A percentile compares a stretch with the other conserved stretches of the same genome.
Conservation (phyloP, 306 rosid genomes). For the Dryas drummondii region DNA sequence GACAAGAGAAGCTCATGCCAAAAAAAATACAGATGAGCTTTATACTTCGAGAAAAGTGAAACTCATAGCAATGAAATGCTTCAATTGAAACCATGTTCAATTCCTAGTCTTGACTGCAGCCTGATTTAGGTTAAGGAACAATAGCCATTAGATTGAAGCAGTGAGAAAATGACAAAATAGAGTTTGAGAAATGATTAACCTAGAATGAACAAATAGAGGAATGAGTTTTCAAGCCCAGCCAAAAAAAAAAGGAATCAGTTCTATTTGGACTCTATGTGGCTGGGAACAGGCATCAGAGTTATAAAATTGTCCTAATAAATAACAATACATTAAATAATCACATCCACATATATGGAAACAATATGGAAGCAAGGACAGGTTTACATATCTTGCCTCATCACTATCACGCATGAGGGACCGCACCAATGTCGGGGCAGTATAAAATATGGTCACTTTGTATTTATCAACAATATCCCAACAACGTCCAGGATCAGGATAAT, state of each 20-base stretch:
- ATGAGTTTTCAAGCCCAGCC: neutral
- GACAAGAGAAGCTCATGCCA: neutral
- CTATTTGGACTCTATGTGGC: neutral
- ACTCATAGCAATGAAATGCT: neutral
- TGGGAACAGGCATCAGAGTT: neutral
- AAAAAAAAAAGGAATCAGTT: neutral
- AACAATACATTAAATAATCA: slow-evolving; percentile 20
- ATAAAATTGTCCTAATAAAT: neutral
- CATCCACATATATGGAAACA: slow-evolving; percentile 1
- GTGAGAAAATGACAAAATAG: neutral
- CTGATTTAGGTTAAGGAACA: neutral
- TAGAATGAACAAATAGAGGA: slow-evolving; percentile 1
- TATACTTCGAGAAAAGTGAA: slow-evolving; percentile 6
- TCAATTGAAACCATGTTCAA: neutral
- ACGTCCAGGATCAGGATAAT: slow-evolving; percentile 92
- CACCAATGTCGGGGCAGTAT: slow-evolving; percentile 98
- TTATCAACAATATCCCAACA: slow-evolving; percentile 99
- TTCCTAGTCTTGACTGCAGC: neutral
- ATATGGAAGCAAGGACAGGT: slow-evolving; percentile 6
- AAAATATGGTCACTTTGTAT: slow-evolving; percentile 83
- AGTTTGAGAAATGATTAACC: neutral
- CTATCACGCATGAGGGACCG: slow-evolving; percentile 99
- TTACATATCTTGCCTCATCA: slow-evolving; percentile 50
- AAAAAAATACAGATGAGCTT: neutral
- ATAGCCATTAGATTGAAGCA: neutral